These are phyloP conservation scores for Diplosphaera chodatii DNA, from an alignment of 139 green algal species.

Conservation along the genomic window DNA sequence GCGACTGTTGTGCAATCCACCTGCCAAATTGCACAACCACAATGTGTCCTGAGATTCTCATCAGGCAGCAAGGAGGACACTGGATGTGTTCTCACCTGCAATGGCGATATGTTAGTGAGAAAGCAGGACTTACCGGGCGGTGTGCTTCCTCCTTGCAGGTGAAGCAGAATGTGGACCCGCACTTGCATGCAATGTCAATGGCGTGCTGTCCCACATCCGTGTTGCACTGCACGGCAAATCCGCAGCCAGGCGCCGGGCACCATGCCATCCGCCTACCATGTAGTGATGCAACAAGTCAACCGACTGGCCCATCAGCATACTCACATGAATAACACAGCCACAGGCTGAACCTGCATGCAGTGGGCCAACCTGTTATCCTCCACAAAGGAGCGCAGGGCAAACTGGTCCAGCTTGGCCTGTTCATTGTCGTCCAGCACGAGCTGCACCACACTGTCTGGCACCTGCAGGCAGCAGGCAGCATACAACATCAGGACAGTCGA, in stretches of 20 bases:
- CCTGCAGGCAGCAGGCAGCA: constrained; percentile 30
- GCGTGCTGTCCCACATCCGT: constrained; percentile 28
- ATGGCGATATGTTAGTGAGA: not conserved
- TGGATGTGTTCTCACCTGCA: not conserved
- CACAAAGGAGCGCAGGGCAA: constrained; percentile 69
- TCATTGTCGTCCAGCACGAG: constrained; percentile 22
- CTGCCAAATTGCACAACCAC: constrained; percentile 9
- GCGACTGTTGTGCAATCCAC: constrained; percentile 51
- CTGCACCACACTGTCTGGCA: constrained; percentile 29
- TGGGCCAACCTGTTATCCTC: constrained; percentile 63
- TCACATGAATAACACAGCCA: not conserved
- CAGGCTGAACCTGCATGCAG: no score
- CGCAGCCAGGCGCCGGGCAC: constrained; percentile 71
- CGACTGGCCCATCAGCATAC: no score
- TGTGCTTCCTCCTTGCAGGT: constrained; percentile 73
- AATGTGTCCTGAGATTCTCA: not conserved
- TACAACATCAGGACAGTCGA: no score
- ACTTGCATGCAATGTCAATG: constrained; percentile 65
- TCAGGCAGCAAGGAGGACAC: no score
- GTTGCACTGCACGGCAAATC: constrained; percentile 56
- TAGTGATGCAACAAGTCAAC: not conserved
- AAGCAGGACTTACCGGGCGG: constrained; percentile 54
- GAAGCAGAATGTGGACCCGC: constrained; percentile 67
- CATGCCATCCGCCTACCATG: constrained; percentile 48
- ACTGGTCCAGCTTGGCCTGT: constrained; percentile 43